Percentiles rank a stretch among this genome's conserved stretches.
Conservation (phyloP, 176 grass and related monocot species). For the Lolium rigidum region DNA sequence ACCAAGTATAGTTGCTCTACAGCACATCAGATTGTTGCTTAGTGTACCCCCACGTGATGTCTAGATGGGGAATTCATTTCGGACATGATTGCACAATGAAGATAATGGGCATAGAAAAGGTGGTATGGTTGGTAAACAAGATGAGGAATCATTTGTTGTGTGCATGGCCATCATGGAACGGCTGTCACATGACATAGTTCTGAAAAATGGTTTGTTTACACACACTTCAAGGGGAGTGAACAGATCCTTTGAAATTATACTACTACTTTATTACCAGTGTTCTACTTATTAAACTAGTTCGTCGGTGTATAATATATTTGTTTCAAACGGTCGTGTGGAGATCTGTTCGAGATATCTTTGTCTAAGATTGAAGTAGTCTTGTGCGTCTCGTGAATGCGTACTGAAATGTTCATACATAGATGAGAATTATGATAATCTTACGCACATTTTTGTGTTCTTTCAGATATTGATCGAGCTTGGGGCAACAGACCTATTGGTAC, state of each 20-base stretch:
- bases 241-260: background rate
- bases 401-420: background rate
- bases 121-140: slow-evolving; percentile 35
- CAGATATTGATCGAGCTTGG: slow-evolving; percentile 87
- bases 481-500: slow-evolving; percentile 79
- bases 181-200: slow-evolving; percentile 39
- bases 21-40: slow-evolving; percentile 47
- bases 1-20: slow-evolving; percentile 32
- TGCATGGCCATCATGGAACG: slow-evolving; percentile 41
- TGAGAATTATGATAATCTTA: background rate
- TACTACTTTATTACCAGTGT: background rate
- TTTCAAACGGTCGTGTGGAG: background rate
- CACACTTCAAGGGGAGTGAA: slow-evolving; percentile 7
- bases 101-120: slow-evolving; percentile 42
- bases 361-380: background rate
- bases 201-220: slow-evolving; percentile 31
- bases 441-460: background rate
- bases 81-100: slow-evolving; percentile 62
- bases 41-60: slow-evolving; percentile 51
- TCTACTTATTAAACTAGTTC: background rate
- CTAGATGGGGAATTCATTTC: slow-evolving; percentile 20
- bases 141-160: slow-evolving; percentile 48
- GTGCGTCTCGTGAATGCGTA: slow-evolving; percentile 12
- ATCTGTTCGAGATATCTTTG: background rate
- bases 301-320: background rate